These are phyloP conservation scores for Lachancea nothofagi DNA, from an alignment of 805 yeast genomes.

Conservation along the genomic window DNA sequence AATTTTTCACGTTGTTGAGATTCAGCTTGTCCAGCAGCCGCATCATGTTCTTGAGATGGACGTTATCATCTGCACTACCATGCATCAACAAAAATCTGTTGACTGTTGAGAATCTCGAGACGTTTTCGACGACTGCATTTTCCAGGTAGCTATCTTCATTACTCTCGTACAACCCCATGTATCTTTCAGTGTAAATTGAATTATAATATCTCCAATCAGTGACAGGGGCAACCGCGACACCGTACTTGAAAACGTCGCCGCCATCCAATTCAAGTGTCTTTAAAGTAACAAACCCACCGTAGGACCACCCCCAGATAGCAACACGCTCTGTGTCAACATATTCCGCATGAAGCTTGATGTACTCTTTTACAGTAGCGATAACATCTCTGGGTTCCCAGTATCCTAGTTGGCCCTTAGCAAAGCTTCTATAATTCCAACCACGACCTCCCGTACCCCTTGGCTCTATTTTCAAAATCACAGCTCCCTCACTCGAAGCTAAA, in stretches of 20 bases:
- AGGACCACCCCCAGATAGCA: constrained; percentile 86
- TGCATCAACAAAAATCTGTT: constrained; percentile 64
- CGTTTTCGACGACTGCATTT: constrained; percentile 40
- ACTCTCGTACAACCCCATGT: constrained; percentile 44
- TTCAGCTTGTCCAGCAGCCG: constrained; percentile 58
- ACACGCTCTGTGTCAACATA: constrained; percentile 49
- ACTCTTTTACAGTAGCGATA: constrained; percentile 43
- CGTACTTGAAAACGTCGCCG: constrained; percentile 61
- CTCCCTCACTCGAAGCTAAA: constrained; percentile 50
- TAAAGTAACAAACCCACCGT: constrained; percentile 74
- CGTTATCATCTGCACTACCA: constrained; percentile 83
- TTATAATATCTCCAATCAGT: constrained; percentile 74
- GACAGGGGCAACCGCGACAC: constrained; percentile 82
- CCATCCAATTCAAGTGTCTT: constrained; percentile 66
- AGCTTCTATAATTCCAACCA: constrained; percentile 61
- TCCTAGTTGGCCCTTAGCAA: constrained; percentile 55
- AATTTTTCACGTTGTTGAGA: constrained; percentile 51
- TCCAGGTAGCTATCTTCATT: constrained; percentile 46
- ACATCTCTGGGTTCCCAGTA: constrained; percentile 75
- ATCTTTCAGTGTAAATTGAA: constrained; percentile 75
- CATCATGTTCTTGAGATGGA: constrained; percentile 66
- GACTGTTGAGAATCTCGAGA: constrained; percentile 41
- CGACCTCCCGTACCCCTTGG: constrained; percentile 82
- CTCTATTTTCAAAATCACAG: constrained; percentile 61
- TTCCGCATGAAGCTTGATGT: constrained; percentile 37